Evolutionary conservation across 805 yeast species (phyloP).

Genomic region (Scheffersomyces stipitis): DNA sequence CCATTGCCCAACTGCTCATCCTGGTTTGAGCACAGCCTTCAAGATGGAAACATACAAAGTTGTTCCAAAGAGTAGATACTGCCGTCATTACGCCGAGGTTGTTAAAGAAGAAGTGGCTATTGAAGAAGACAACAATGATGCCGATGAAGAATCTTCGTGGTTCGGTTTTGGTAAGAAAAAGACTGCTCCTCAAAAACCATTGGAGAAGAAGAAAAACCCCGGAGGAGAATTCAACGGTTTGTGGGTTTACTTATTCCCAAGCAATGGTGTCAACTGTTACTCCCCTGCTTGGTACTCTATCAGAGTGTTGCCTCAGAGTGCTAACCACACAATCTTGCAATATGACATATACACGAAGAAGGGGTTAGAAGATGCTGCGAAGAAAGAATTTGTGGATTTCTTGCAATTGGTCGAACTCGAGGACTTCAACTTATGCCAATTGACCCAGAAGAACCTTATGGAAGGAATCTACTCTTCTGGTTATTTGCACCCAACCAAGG

Average conservation of each 20-base stretch:
- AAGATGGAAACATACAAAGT: slow-evolving; percentile 66
- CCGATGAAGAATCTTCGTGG: slow-evolving; percentile 44
- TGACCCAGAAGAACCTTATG: slow-evolving; percentile 60
- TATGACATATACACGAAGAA: slow-evolving; percentile 63
- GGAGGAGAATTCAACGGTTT: slow-evolving; percentile 64
- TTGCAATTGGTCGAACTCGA: slow-evolving; percentile 60
- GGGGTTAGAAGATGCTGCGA: slow-evolving; percentile 51
- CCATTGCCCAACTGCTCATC: slow-evolving; percentile 69
- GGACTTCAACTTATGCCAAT: slow-evolving; percentile 58
- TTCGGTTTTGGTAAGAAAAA: slow-evolving; percentile 48
- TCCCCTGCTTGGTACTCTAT: slow-evolving; percentile 69
- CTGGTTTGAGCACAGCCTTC: slow-evolving; percentile 57
- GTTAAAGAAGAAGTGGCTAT: slow-evolving; percentile 37
- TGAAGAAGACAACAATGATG: slow-evolving; percentile 31
- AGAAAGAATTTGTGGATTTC: slow-evolving; percentile 63
- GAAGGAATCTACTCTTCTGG: slow-evolving; percentile 62
- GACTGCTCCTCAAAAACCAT: slow-evolving; percentile 11
- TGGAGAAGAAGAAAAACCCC: slow-evolving; percentile 40
- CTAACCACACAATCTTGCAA: slow-evolving; percentile 55
- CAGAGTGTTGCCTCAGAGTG: slow-evolving; percentile 55
- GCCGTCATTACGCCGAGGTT: slow-evolving; percentile 61
- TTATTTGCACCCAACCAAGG: slow-evolving; percentile 57
- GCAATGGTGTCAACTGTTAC: slow-evolving; percentile 61
- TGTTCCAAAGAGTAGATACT: slow-evolving; percentile 56
- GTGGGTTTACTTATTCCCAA: slow-evolving; percentile 63